A percentile compares a stretch with the other conserved stretches of the same genome.
Conservation (phyloP, 2,329 filamentous ascomycete species). For the Colletotrichum sp. region DNA sequence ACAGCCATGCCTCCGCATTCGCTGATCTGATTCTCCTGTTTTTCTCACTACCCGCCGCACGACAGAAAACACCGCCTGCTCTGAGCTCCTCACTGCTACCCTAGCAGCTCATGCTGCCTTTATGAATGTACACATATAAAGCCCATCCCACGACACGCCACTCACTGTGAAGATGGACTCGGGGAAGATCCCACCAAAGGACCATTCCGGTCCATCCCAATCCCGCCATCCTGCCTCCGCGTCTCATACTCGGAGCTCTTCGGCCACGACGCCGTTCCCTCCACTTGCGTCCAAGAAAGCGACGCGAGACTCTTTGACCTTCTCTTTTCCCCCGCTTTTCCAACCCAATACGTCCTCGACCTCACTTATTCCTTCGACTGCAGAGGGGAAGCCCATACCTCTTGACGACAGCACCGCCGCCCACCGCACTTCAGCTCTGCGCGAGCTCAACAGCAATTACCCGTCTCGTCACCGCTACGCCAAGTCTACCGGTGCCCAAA, state of each 20-base stretch:
- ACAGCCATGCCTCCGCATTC: conserved; percentile 17
- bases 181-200: not conserved
- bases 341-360: conserved; percentile 57
- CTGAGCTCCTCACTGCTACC: conserved; percentile 2
- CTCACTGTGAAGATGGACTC: conserved; percentile 12
- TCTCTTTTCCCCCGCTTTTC: conserved; percentile 54
- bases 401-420: conserved; percentile 62
- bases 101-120: not conserved
- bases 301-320: conserved; percentile 42
- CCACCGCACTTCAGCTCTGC: conserved; percentile 63
- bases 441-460: conserved; percentile 63
- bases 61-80: not conserved
- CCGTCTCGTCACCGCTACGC: conserved; percentile 62
- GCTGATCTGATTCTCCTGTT: conserved; percentile 8
- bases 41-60: not conserved
- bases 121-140: conserved; percentile 11
- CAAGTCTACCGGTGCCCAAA: conserved; percentile 61
- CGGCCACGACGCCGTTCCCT: conserved; percentile 8
- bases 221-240: not conserved
- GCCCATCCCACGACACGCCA: not conserved
- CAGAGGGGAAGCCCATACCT: conserved; percentile 60
- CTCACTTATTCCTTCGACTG: conserved; percentile 59
- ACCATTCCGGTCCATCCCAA: conserved; percentile 9
- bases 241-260: not conserved
- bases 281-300: conserved; percentile 12